Percentiles rank a stretch among this genome's conserved stretches.
Conservation (phyloP, 2,329 filamentous ascomycete species). For the Venturia aucupariae region DNA sequence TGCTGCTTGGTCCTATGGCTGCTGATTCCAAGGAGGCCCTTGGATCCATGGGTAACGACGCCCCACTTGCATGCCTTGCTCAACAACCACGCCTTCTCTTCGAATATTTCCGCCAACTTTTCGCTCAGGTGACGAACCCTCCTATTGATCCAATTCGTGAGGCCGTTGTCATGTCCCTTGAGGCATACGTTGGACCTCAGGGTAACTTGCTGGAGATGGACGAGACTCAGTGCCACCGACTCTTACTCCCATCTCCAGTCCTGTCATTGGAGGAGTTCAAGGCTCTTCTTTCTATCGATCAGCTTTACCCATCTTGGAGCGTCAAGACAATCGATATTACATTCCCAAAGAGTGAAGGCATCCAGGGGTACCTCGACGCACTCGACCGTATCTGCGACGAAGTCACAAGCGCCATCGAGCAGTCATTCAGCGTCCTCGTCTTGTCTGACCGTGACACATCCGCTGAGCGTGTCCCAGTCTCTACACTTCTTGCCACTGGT, state of each 20-base stretch:
- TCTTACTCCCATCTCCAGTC: slow-evolving; percentile 81
- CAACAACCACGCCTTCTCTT: slow-evolving; percentile 79
- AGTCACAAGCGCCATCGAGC: slow-evolving; percentile 73
- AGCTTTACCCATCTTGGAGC: slow-evolving; percentile 68
- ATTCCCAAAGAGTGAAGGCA: slow-evolving; percentile 76
- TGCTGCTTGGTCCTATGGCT: slow-evolving; percentile 90
- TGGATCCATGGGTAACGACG: slow-evolving; percentile 97
- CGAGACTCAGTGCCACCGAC: slow-evolving; percentile 72
- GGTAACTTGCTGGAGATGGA: slow-evolving; percentile 95
- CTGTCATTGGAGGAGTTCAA: slow-evolving; percentile 88
- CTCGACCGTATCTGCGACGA: slow-evolving; percentile 83
- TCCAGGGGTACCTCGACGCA: slow-evolving; percentile 75
- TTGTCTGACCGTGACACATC: slow-evolving; percentile 83
- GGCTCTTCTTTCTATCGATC: slow-evolving; percentile 67
- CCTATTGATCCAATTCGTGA: slow-evolving; percentile 96
- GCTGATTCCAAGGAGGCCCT: slow-evolving; percentile 95
- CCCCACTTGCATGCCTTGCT: slow-evolving; percentile 84
- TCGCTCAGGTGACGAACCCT: slow-evolving; percentile 95
- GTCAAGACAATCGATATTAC: slow-evolving; percentile 88
- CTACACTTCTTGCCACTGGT: slow-evolving; percentile 76
- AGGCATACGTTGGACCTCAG: slow-evolving; percentile 92
- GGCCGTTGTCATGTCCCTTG: slow-evolving; percentile 95
- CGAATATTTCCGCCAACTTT: slow-evolving; percentile 96
- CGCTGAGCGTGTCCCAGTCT: slow-evolving; percentile 73
- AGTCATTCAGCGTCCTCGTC: slow-evolving; percentile 75